phyloP scores from a whole-genome alignment of 164 flowering plant genomes.

The Aristolochia contorta region DNA sequence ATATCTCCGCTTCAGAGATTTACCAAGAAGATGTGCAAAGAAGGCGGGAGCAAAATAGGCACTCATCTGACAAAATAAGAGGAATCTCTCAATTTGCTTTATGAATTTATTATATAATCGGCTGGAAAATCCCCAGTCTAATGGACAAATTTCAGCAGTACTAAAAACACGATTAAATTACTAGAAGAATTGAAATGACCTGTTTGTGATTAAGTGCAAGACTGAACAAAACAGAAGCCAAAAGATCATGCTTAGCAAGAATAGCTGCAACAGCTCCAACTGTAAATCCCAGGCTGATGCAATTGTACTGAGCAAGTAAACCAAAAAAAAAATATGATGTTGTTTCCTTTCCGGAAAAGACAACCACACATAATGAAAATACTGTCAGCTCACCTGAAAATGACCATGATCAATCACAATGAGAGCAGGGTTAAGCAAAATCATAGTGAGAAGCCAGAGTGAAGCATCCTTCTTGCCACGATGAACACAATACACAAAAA shows the following conservation, averaged over 20 bases:
- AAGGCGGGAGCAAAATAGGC: slow-evolving; percentile 96
- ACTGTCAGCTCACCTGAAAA: slow-evolving; percentile 61
- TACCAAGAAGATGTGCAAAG: slow-evolving; percentile 78
- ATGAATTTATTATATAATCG: not conserved
- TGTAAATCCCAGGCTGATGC: slow-evolving; percentile 91
- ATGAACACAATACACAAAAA: slow-evolving; percentile 27
- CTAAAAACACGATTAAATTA: not conserved
- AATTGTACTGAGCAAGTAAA: slow-evolving; percentile 60
- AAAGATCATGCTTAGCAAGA: slow-evolving; percentile 50
- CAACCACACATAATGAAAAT: not conserved
- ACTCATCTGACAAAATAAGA: slow-evolving; percentile 65
- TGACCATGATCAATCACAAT: slow-evolving; percentile 94
- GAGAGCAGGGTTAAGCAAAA: slow-evolving; percentile 69
- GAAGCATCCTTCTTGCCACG: slow-evolving; percentile 30
- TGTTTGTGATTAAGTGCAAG: slow-evolving; percentile 94
- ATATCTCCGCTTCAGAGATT: slow-evolving; percentile 47
- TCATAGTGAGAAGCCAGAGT: slow-evolving; percentile 61
- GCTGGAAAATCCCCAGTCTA: not conserved
- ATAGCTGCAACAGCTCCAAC: slow-evolving; percentile 83
- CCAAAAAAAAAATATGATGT: not conserved
- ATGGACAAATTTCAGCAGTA: not conserved
- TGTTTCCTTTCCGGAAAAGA: not conserved
- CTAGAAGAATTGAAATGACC: slow-evolving; percentile 27
- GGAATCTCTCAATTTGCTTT: not conserved
- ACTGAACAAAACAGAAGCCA: slow-evolving; percentile 52